phyloP scores from a whole-genome alignment of 805 yeast genomes.

The Candida mattraensis region DNA sequence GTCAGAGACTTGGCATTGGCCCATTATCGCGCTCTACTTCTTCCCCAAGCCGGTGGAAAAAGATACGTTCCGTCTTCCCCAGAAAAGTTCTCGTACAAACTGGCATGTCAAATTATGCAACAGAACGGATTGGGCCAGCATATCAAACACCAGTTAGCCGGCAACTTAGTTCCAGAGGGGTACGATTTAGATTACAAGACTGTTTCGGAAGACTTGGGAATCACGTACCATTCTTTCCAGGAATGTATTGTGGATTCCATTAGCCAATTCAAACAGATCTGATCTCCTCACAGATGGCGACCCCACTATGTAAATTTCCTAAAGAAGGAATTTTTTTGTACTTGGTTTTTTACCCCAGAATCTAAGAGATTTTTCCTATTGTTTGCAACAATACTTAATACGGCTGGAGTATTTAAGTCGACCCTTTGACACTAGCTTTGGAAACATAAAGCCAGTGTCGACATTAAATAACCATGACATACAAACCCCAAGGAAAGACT shows the following conservation, averaged over 20 bases:
- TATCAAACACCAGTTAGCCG: slow-evolving; percentile 19
- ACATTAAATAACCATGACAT: slow-evolving; percentile 9
- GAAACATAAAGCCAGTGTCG: too few relatives aligned
- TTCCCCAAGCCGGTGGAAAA: too few relatives aligned
- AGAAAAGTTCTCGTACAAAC: slow-evolving; percentile 31
- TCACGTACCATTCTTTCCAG: slow-evolving; percentile 39
- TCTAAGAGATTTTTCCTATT: too few relatives aligned
- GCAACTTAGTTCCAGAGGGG: slow-evolving; percentile 15
- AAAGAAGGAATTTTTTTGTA: too few relatives aligned
- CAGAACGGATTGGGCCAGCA: slow-evolving; percentile 24
- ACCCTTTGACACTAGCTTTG: too few relatives aligned
- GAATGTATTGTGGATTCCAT: slow-evolving; percentile 43
- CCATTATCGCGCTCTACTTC: too few relatives aligned
- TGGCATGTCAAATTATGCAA: slow-evolving; percentile 32
- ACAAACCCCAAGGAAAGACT: slow-evolving; percentile 11
- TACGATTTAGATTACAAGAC: slow-evolving; percentile 36
- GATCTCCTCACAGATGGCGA: too few relatives aligned
- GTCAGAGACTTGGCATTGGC: too few relatives aligned
- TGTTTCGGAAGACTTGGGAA: slow-evolving; percentile 39
- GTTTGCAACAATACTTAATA: too few relatives aligned
- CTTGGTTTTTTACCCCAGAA: too few relatives aligned
- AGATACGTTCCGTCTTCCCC: slow-evolving; percentile 31
- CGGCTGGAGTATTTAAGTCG: too few relatives aligned
- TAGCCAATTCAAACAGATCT: slow-evolving; percentile 38
- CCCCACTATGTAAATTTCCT: too few relatives aligned